Evolutionary conservation across 306 rosid species (phyloP).

Genomic region (Pyrus bretschneideri): DNA sequence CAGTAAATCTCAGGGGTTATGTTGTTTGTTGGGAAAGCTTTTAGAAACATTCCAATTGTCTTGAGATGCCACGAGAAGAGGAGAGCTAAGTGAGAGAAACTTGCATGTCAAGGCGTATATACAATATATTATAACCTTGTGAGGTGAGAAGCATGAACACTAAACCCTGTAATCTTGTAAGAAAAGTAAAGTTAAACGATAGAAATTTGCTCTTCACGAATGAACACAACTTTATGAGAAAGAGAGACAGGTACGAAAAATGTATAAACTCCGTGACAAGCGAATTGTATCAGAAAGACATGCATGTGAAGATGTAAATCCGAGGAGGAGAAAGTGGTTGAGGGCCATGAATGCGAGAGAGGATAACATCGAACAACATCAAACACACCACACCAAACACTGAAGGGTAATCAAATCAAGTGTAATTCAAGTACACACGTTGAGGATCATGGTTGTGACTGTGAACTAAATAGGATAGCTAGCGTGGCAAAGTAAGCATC

Average conservation of each 20-base stretch:
- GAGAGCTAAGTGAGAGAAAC: neutral
- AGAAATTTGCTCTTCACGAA: neutral
- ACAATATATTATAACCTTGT: neutral
- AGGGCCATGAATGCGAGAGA: slow-evolving; percentile 27
- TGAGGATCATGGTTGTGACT: slow-evolving; percentile 5
- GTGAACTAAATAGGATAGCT: slow-evolving; percentile 16
- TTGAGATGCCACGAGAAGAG: neutral
- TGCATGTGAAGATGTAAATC: neutral
- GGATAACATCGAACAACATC: neutral
- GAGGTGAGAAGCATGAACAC: too few relatives aligned
- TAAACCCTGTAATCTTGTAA: neutral
- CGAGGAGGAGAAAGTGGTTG: neutral
- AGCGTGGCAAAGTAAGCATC: neutral
- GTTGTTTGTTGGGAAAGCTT: neutral
- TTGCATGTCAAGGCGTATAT: neutral
- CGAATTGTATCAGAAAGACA: neutral
- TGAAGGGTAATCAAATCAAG: neutral
- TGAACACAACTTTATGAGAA: neutral
- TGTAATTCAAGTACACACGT: neutral
- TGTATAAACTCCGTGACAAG: neutral
- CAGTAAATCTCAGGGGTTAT: neutral
- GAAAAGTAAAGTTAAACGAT: too few relatives aligned
- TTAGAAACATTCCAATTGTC: neutral
- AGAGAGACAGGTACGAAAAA: neutral
- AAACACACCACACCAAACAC: too few relatives aligned